These are phyloP conservation scores for Gynostemma pentaphyllum DNA, from an alignment of 306 rosid species.

Conservation along the genomic window DNA sequence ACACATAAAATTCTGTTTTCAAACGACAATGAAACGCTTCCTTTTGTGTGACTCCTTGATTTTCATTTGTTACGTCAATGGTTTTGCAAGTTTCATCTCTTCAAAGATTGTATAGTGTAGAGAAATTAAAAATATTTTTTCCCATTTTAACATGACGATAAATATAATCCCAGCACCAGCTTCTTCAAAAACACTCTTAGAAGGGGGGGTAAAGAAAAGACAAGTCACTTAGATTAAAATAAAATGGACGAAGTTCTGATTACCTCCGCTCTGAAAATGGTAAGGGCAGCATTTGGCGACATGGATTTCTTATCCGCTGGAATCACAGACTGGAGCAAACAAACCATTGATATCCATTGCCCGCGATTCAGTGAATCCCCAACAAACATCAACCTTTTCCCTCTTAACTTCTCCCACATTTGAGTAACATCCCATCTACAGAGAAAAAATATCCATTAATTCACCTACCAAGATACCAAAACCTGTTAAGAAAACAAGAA, in stretches of 20 bases:
- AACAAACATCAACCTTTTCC: conserved; percentile 89
- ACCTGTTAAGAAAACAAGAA: too few species aligned
- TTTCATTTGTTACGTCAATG: background rate
- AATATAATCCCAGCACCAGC: too few species aligned
- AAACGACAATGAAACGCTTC: background rate
- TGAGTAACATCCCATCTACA: conserved; percentile 60
- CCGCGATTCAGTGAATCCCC: conserved; percentile 98
- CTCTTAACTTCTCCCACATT: conserved; percentile 94
- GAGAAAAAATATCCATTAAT: conserved; percentile 13
- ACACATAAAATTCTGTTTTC: background rate
- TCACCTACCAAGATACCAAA: background rate
- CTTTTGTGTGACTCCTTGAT: background rate
- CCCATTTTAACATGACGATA: too few species aligned
- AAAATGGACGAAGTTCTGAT: background rate
- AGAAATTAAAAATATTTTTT: too few species aligned
- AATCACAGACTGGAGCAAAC: conserved; percentile 82
- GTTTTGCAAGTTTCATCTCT: background rate
- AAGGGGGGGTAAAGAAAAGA: too few species aligned
- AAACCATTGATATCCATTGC: conserved; percentile 94
- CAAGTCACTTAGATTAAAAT: too few species aligned
- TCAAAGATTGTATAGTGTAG: too few species aligned
- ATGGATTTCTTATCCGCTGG: conserved; percentile 75
- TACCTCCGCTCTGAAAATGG: conserved; percentile 91
- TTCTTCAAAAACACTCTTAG: too few species aligned
- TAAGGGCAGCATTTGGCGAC: conserved; percentile 87